Percentiles rank a stretch among this genome's conserved stretches.
phyloP scores from a whole-genome alignment of 139 green algal genomes.

The Ostreobium quekettii region DNA sequence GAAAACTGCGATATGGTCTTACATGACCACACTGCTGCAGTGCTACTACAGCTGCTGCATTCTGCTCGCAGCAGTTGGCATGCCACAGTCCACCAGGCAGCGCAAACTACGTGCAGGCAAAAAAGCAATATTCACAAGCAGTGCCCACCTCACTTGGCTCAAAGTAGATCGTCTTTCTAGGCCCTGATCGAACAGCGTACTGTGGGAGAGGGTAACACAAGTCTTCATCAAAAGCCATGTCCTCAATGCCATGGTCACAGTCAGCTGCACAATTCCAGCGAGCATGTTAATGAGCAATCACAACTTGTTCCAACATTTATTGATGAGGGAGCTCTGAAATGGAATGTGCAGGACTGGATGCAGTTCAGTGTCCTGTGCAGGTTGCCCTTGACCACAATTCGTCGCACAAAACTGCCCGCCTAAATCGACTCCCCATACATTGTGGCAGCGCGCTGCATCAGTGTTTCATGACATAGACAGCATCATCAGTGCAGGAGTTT shows the following conservation, averaged over 20 bases:
- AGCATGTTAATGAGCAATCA: not conserved
- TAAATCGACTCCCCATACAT: no score
- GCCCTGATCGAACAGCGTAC: constrained; percentile 68
- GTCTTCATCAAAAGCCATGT: constrained; percentile 40
- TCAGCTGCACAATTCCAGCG: constrained; percentile 28
- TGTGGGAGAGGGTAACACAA: constrained; percentile 57
- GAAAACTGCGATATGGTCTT: no score
- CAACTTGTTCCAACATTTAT: not conserved
- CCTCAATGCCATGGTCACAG: constrained; percentile 35
- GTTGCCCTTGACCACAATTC: not conserved
- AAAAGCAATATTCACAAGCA: no score
- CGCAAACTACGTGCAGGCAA: no score
- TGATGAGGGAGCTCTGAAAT: not conserved
- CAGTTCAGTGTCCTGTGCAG: not conserved
- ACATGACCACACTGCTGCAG: not conserved
- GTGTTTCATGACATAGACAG: no score
- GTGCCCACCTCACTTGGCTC: constrained; percentile 56
- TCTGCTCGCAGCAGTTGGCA: not conserved
- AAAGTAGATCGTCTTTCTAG: constrained; percentile 69
- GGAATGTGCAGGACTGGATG: not conserved
- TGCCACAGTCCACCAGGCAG: no score
- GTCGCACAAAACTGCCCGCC: not conserved
- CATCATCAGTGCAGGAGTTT: no score
- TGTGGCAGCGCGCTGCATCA: no score
- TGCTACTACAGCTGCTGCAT: not conserved